These are phyloP conservation scores for Fusarium sp. DNA, from an alignment of 2,329 filamentous ascomycete genomes.

Conservation along the genomic window DNA sequence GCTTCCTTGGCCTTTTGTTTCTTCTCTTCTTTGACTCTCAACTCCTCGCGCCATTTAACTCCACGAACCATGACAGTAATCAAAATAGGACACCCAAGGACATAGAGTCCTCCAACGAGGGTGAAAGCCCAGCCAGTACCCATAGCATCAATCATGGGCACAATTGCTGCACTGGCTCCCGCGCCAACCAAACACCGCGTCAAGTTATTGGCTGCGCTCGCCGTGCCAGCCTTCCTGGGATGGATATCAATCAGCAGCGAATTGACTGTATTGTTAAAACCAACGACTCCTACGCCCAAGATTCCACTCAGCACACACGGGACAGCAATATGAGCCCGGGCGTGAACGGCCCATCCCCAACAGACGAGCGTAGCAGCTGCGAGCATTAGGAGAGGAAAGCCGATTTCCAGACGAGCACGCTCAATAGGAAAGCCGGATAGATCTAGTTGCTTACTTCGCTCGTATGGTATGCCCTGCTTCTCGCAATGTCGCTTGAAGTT, in stretches of 20 bases:
- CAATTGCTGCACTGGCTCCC: slow-evolving; percentile 60
- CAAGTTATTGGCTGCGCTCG: slow-evolving; percentile 66
- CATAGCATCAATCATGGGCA: slow-evolving; percentile 61
- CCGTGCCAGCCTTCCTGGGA: slow-evolving; percentile 61
- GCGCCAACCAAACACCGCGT: slow-evolving; percentile 65
- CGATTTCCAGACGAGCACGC: slow-evolving; percentile 59
- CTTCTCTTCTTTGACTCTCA: slow-evolving; percentile 41
- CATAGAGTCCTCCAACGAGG: slow-evolving; percentile 55
- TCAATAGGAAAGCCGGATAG: slow-evolving; percentile 62
- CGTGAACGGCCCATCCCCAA: slow-evolving; percentile 64
- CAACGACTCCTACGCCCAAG: slow-evolving; percentile 60
- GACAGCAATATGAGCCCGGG: slow-evolving; percentile 54
- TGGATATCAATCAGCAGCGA: slow-evolving; percentile 67
- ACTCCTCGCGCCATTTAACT: slow-evolving; percentile 53
- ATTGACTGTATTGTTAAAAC: slow-evolving; percentile 63
- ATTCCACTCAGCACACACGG: slow-evolving; percentile 58
- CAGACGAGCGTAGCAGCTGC: slow-evolving; percentile 56
- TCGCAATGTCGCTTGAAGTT: slow-evolving; percentile 73
- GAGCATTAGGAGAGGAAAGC: slow-evolving; percentile 61
- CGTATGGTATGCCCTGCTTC: slow-evolving; percentile 61
- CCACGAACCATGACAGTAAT: slow-evolving; percentile 55
- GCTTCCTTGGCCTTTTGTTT: slow-evolving; percentile 28
- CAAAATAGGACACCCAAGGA: slow-evolving; percentile 53
- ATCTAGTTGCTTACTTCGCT: slow-evolving; percentile 62
- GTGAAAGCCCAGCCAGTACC: slow-evolving; percentile 64